A percentile compares a stretch with the other conserved stretches of the same genome.
phyloP scores from a whole-genome alignment of 1,139 yeast species.

The Yamadazyma oceani region DNA sequence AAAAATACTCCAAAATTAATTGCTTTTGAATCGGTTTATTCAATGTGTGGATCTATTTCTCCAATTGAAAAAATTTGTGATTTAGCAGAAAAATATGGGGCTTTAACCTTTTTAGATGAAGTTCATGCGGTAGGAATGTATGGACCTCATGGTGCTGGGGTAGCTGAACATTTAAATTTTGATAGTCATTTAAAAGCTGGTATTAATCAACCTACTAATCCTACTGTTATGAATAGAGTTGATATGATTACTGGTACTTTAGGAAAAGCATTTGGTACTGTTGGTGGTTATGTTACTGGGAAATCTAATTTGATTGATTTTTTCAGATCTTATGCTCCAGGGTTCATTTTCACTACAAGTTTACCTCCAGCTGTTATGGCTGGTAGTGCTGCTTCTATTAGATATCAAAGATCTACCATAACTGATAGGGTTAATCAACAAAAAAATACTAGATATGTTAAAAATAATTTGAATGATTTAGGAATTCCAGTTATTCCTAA shows the following conservation, averaged over 20 bases:
- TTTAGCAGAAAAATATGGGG: slow-evolving; percentile 96
- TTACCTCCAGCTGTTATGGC: slow-evolving; percentile 99
- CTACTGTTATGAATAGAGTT: slow-evolving; percentile 80
- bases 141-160: slow-evolving; percentile 99
- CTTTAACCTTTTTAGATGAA: slow-evolving; percentile 93
- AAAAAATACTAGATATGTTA: slow-evolving; percentile 80
- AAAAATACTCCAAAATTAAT: slow-evolving; percentile 85
- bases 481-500: slow-evolving; percentile 97
- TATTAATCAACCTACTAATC: slow-evolving; percentile 45
- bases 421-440: slow-evolving; percentile 84
- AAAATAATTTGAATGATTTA: slow-evolving; percentile 60
- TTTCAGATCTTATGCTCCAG: slow-evolving; percentile 96
- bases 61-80: slow-evolving; percentile 93
- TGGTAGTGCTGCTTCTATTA: slow-evolving; percentile 84
- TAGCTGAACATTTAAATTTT: slow-evolving; percentile 93
- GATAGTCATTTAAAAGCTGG: slow-evolving; percentile 75
- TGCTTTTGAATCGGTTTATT: slow-evolving; percentile 95
- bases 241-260: slow-evolving; percentile 97
- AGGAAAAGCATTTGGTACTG: slow-evolving; percentile 95
- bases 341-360: slow-evolving; percentile 93
- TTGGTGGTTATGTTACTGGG: slow-evolving; percentile 97
- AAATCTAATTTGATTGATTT: slow-evolving; percentile 83
- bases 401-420: slow-evolving; percentile 78
- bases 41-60: slow-evolving; percentile 97
- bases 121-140: slow-evolving; percentile 99